These are phyloP conservation scores for Scytalidium sp. DNA, from an alignment of 2,329 filamentous ascomycete genomes.

Conservation along the genomic window DNA sequence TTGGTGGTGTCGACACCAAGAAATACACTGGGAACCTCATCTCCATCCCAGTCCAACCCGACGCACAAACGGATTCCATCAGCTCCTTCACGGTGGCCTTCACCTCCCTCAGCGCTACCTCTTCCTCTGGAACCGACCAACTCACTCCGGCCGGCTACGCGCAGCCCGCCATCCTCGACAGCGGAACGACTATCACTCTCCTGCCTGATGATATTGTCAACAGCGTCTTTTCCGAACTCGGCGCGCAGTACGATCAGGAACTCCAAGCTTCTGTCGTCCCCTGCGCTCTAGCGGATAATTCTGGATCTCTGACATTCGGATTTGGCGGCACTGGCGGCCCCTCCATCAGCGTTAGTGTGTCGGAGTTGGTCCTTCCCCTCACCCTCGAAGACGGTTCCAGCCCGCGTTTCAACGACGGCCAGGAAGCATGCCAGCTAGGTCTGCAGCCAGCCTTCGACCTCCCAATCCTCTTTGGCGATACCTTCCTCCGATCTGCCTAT, in stretches of 20 bases:
- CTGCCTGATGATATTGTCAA: slow-evolving; percentile 53
- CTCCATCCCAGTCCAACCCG: slow-evolving; percentile 15
- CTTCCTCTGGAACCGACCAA: slow-evolving; percentile 6
- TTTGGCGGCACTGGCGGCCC: slow-evolving; percentile 39
- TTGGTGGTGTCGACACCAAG: slow-evolving; percentile 40
- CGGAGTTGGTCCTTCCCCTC: slow-evolving; percentile 37
- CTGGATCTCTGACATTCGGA: slow-evolving; percentile 39
- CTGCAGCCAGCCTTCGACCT: slow-evolving; percentile 9
- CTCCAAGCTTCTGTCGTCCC: slow-evolving; percentile 44
- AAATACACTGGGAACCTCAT: slow-evolving; percentile 34
- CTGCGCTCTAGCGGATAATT: slow-evolving; percentile 31
- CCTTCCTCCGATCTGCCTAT: slow-evolving; percentile 47
- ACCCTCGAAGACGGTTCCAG: slow-evolving; percentile 20
- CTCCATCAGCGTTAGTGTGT: slow-evolving; percentile 37
- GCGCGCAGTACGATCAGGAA: slow-evolving; percentile 38
- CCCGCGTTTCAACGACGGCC: slow-evolving; percentile 28
- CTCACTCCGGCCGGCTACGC: slow-evolving; percentile 28
- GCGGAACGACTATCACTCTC: slow-evolving; percentile 61
- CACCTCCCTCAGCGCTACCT: slow-evolving; percentile 9
- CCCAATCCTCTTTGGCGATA: slow-evolving; percentile 39
- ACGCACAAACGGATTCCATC: background rate
- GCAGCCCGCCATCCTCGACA: slow-evolving; percentile 53
- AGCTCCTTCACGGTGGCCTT: slow-evolving; percentile 12
- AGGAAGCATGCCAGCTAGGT: slow-evolving; percentile 29
- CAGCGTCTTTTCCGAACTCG: slow-evolving; percentile 37